Percentiles rank a stretch among this genome's conserved stretches.
phyloP scores from a whole-genome alignment of 2,329 filamentous ascomycete species.

The Talaromyces sp. region DNA sequence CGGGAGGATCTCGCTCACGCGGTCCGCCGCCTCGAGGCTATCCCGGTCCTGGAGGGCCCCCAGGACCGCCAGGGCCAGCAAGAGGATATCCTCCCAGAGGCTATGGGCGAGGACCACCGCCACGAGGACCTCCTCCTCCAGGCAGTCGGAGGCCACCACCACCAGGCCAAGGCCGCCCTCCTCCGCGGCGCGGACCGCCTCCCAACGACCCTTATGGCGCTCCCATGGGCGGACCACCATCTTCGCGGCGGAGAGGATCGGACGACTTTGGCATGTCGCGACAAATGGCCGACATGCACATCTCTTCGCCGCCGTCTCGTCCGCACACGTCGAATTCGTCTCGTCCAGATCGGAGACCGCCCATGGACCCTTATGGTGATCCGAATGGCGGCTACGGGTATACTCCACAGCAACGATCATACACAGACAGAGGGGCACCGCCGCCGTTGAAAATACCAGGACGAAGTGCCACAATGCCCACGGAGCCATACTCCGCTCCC shows the following conservation, averaged over 20 bases:
- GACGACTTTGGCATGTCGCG: constrained; percentile 30
- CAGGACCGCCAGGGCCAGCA: background rate
- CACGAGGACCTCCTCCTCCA: constrained; percentile 10
- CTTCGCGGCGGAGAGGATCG: constrained; percentile 28
- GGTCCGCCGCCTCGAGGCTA: constrained; percentile 9
- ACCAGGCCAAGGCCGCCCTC: constrained; percentile 19
- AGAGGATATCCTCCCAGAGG: background rate
- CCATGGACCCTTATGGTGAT: constrained; percentile 14
- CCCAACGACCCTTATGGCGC: constrained; percentile 25
- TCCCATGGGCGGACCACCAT: constrained; percentile 22
- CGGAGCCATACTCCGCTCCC: constrained; percentile 13
- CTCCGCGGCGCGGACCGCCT: constrained; percentile 24
- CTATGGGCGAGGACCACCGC: constrained; percentile 9
- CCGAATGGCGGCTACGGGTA: constrained; percentile 5
- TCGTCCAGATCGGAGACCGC: constrained; percentile 22
- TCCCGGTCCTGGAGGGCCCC: constrained; percentile 1
- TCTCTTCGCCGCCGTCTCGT: constrained; percentile 23
- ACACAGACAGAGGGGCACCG: constrained; percentile 21
- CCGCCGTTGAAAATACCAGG: constrained; percentile 24
- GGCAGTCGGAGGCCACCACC: constrained; percentile 9
- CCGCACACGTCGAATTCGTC: constrained; percentile 36
- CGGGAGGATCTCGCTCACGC: constrained; percentile 4
- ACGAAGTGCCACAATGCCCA: constrained; percentile 35
- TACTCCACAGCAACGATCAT: constrained; percentile 19
- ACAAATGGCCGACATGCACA: constrained; percentile 34